Evolutionary conservation across 2,329 filamentous ascomycete species (phyloP), one percentile per base, ranked within the genome.

Genomic region (Paracamarosporium sp.): DNA sequence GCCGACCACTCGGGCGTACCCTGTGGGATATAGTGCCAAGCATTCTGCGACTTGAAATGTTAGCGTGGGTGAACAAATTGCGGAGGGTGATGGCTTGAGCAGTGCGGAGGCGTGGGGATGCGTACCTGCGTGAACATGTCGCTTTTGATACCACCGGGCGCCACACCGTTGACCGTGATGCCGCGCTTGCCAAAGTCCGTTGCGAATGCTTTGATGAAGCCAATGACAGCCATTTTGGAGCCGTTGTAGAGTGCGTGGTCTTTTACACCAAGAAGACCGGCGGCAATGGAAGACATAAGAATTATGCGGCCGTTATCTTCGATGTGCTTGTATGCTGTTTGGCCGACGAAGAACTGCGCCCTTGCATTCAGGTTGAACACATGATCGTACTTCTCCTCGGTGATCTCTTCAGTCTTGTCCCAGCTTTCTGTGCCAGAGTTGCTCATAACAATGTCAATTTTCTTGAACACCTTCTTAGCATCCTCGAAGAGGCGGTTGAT

Each of bases 121-220:
- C n/a, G n/a, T n/a, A n/a, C n/a, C n/a, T n/a, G 83, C 60, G 88
- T 83, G 79, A 89, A 92, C 90, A 92, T 92, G 75, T 92, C 90
- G 41, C 83, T 88, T 83, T 90, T 89, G 80, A 91, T 88, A 43
- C 88, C 88, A 55, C 88, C 88, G 1, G 89, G 89, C 1, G 89
- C 89, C 45, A 91, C 87, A 63, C 87, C 88, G 68, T 91, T 91
- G 77, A 89, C 88, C 0, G 88, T 91, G 70, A 91, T 87, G 50
- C 86, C 84, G 68, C 85, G 83, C 67, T 81, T 82, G 56, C 89
- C 89, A 74, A 88, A 90, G 77, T 91, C 89, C 51, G 88, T 89
- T 7, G 88, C 86, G 69, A 91, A 90, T 25, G 85, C 83, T 76
- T 89, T 89, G 70, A 88, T 86, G 79, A 91, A 88, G 45, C 88